phyloP scores from a whole-genome alignment of 202 grass and related monocot genomes.

The Elaeis oleifera region DNA sequence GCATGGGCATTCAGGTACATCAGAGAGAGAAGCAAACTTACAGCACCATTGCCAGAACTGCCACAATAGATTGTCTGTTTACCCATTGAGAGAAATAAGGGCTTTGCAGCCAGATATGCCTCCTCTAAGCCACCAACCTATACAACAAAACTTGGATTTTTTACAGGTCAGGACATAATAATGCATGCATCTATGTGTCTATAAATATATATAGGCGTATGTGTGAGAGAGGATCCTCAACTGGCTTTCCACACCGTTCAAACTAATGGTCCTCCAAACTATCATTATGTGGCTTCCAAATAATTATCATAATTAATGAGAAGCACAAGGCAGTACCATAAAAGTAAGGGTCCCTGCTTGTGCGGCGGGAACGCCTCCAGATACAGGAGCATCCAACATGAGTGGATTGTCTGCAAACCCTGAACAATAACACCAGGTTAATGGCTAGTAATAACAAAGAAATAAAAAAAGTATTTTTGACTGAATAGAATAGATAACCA shows the following conservation, averaged over 20 bases:
- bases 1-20: too few species aligned
- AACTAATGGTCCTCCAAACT: too few species aligned
- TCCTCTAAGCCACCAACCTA: conserved; percentile 84
- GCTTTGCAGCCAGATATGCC: conserved; percentile 73
- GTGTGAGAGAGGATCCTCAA: too few species aligned
- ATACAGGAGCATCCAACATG: conserved; percentile 85
- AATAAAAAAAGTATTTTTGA: conserved; percentile 3
- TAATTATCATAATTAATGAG: neutral
- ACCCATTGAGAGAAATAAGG: conserved; percentile 73
- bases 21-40: conserved; percentile 27
- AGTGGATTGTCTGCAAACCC: conserved; percentile 53
- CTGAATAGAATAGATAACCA: too few species aligned
- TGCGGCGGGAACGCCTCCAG: conserved; percentile 93
- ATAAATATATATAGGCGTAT: too few species aligned
- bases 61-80: conserved; percentile 82
- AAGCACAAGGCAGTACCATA: conserved; percentile 51
- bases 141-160: conserved; percentile 16
- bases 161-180: too few species aligned
- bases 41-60: conserved; percentile 73
- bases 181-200: too few species aligned
- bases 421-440: conserved; percentile 28
- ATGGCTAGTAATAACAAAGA: neutral
- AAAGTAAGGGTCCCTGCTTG: conserved; percentile 80
- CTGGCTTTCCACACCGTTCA: too few species aligned
- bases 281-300: too few species aligned